Evolutionary conservation across 2,329 filamentous ascomycete genomes (phyloP).

Genomic region (Ophiostoma sp.): DNA sequence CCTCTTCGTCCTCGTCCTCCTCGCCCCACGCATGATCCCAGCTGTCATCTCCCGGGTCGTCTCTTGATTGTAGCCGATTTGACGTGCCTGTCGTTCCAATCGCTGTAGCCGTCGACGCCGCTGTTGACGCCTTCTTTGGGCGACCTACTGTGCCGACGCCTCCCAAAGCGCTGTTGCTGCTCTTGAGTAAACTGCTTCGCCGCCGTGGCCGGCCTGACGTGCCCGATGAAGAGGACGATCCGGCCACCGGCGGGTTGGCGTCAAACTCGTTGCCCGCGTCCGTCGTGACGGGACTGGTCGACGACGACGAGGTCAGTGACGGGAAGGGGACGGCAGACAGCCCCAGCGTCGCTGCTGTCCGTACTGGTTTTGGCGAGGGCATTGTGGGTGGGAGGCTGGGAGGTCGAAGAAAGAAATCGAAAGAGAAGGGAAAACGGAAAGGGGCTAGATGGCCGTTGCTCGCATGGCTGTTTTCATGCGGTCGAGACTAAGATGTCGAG

Average conservation of each 20-base stretch:
- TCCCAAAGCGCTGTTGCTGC: neutral
- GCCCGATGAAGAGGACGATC: neutral
- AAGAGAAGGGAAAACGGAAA: neutral
- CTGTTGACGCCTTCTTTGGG: slow-evolving; percentile 2
- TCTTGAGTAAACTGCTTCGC: slow-evolving; percentile 54
- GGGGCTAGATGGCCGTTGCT: neutral
- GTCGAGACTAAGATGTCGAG: neutral
- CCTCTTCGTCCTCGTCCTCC: slow-evolving; percentile 85
- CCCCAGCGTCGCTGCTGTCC: slow-evolving; percentile 5
- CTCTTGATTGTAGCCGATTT: slow-evolving; percentile 32
- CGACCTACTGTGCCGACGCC: neutral
- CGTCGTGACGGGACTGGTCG: slow-evolving; percentile 33
- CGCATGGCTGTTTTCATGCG: neutral
- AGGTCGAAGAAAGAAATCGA: neutral
- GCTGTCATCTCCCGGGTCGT: slow-evolving; percentile 54
- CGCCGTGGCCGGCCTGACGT: slow-evolving; percentile 54
- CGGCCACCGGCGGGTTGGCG: slow-evolving; percentile 54
- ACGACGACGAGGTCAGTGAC: neutral
- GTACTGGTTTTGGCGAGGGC: slow-evolving; percentile 25
- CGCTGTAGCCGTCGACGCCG: slow-evolving; percentile 57
- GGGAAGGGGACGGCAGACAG: slow-evolving; percentile 1
- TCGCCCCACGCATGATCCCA: slow-evolving; percentile 75
- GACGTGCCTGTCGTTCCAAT: slow-evolving; percentile 62
- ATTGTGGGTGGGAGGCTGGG: slow-evolving; percentile 15
- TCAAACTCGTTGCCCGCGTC: slow-evolving; percentile 43